phyloP scores from a whole-genome alignment of 805 yeast genomes.

The Jamesozyma rosinii region DNA sequence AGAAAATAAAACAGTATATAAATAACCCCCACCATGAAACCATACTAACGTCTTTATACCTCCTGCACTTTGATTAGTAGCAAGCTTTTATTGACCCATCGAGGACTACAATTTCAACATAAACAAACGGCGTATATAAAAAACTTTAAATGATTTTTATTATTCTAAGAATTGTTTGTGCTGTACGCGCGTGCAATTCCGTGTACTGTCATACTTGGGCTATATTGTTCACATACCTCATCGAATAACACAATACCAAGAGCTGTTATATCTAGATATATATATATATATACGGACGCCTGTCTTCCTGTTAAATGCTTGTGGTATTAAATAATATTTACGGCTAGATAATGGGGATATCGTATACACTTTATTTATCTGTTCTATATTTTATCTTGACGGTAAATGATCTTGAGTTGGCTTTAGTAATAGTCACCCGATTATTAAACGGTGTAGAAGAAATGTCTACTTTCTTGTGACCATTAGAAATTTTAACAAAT shows the following conservation, averaged over 20 bases:
- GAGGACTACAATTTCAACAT: too few relatives aligned
- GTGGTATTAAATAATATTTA: neutral
- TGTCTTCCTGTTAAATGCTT: neutral
- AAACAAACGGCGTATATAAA: too few relatives aligned
- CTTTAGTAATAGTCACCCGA: constrained; percentile 21
- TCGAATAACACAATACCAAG: too few relatives aligned
- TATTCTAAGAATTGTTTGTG: too few relatives aligned
- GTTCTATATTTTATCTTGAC: constrained; percentile 15
- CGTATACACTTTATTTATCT: neutral
- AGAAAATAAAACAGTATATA: neutral
- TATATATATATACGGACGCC: too few relatives aligned
- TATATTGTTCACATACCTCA: too few relatives aligned
- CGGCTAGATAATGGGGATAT: neutral
- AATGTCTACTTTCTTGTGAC: constrained; percentile 30
- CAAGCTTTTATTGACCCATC: too few relatives aligned
- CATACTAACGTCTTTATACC: neutral
- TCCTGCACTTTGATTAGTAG: too few relatives aligned
- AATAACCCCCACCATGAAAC: neutral
- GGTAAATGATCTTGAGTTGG: constrained; percentile 24
- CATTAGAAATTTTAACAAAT: constrained; percentile 35
- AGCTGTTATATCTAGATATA: too few relatives aligned
- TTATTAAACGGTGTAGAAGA: constrained; percentile 38
- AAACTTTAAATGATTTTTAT: too few relatives aligned
- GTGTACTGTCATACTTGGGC: too few relatives aligned
- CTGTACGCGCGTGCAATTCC: too few relatives aligned